phyloP scores from a whole-genome alignment of 208 protist species.

The Lotmaria passim region DNA sequence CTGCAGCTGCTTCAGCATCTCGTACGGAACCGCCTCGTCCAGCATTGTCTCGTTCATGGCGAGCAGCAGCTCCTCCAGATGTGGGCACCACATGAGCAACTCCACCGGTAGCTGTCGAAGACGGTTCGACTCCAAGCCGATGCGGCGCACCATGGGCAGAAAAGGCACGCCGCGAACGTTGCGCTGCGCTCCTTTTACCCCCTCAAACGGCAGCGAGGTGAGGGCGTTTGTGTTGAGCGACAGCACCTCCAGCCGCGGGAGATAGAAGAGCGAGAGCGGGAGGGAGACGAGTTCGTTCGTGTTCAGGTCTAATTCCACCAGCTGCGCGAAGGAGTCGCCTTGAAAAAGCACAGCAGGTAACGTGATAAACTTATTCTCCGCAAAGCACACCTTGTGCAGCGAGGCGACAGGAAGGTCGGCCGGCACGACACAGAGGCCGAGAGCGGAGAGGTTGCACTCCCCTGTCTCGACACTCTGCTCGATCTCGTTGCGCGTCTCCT shows the following conservation, averaged over 20 bases:
- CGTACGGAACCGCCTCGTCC: constrained; percentile 48
- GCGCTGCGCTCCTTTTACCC: constrained; percentile 3
- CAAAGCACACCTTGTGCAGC: constrained; percentile 58
- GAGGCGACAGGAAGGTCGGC: constrained; percentile 39
- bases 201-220: constrained; percentile 32
- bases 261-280: constrained; percentile 64
- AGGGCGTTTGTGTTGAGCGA: constrained; percentile 78
- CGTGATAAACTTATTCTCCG: constrained; percentile 59
- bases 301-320: constrained; percentile 65
- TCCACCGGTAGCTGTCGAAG: constrained; percentile 64
- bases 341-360: constrained; percentile 54
- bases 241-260: constrained; percentile 70
- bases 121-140: constrained; percentile 79
- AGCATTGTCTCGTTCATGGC: constrained; percentile 76
- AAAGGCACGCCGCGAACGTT: constrained; percentile 21
- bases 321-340: constrained; percentile 32
- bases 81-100: constrained; percentile 62
- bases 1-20: constrained; percentile 23
- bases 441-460: constrained; percentile 68
- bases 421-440: constrained; percentile 49
- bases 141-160: constrained; percentile 51
- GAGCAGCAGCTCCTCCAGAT: constrained; percentile 63
- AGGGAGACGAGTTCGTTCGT: constrained; percentile 67
- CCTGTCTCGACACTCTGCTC: constrained; percentile 40
- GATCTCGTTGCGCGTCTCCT: constrained; percentile 63